phyloP scores from a whole-genome alignment of 2,329 filamentous ascomycete species.

The Sporothrix sp. region DNA sequence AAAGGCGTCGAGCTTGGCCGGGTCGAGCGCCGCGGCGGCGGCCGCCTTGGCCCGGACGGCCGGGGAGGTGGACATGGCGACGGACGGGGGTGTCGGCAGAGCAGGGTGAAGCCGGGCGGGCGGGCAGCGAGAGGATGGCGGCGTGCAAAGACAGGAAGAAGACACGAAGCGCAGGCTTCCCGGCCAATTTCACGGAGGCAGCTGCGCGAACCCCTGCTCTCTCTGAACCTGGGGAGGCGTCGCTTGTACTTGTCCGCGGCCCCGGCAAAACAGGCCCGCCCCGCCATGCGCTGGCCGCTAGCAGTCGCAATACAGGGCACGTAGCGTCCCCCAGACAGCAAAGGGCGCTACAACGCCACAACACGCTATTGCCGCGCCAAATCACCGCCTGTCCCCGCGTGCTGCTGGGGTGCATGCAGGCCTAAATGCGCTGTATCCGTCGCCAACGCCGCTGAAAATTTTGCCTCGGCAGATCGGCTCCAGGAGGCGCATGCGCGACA shows the following conservation, averaged over 20 bases:
- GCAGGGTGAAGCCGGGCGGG: background rate
- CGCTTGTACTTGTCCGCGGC: slow-evolving; percentile 9
- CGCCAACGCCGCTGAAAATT: too few relatives aligned
- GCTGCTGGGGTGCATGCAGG: too few relatives aligned
- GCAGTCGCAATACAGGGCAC: too few relatives aligned
- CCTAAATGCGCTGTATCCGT: too few relatives aligned
- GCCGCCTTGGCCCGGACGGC: slow-evolving; percentile 11
- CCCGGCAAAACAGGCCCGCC: slow-evolving; percentile 4
- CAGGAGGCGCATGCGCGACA: too few relatives aligned
- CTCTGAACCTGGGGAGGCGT: background rate
- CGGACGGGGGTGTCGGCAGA: background rate
- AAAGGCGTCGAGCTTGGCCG: slow-evolving; percentile 41
- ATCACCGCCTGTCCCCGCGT: too few relatives aligned
- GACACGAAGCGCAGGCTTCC: background rate
- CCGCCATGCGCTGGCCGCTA: too few relatives aligned
- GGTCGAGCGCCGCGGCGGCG: slow-evolving; percentile 16
- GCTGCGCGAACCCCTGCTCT: background rate
- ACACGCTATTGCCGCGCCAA: too few relatives aligned
- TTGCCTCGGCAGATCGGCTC: slow-evolving; percentile 8
- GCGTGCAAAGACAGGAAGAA: background rate
- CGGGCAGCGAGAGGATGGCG: background rate
- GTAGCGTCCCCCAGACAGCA: too few relatives aligned
- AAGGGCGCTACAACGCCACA: too few relatives aligned
- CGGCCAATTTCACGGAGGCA: slow-evolving; percentile 1
- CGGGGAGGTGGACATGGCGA: slow-evolving; percentile 17